Percentiles rank a stretch among this genome's conserved stretches.
These are phyloP conservation scores for Fagopyrum homotropicum DNA, from an alignment of 148 eudicot genomes.

Conservation along the genomic window DNA sequence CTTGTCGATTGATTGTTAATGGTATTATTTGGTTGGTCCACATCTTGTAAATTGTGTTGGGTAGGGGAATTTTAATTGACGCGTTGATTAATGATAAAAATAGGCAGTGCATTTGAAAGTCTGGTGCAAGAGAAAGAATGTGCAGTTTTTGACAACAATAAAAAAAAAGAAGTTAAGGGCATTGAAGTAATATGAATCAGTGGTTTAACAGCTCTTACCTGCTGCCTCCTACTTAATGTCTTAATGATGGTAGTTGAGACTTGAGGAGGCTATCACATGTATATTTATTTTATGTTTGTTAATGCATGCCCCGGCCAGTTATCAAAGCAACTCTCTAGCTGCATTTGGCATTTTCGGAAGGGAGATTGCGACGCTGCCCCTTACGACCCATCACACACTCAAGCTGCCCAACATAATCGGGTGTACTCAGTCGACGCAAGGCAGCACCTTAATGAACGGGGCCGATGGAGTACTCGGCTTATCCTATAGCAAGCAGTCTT, in stretches of 20 bases:
- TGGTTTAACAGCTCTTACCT: no score
- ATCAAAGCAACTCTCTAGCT: constrained; percentile 21
- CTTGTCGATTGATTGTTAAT: background rate
- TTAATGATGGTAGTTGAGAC: constrained; percentile 8
- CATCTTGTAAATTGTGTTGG: no score
- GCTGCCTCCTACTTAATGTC: background rate
- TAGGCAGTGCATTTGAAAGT: no score
- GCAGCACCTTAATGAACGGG: constrained; percentile 14
- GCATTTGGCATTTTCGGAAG: constrained; percentile 32
- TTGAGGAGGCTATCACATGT: constrained; percentile 2
- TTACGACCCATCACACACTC: background rate
- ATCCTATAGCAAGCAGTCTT: constrained; percentile 32
- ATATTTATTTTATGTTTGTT: background rate
- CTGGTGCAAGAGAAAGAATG: no score
- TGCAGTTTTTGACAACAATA: no score
- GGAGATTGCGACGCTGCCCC: constrained; percentile 23
- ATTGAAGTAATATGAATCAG: no score
- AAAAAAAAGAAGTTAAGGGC: no score
- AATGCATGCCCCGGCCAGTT: constrained; percentile 15
- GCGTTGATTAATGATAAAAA: background rate
- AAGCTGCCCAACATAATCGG: constrained; percentile 28
- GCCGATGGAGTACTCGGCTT: constrained; percentile 44
- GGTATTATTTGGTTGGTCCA: no score
- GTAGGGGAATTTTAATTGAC: background rate
- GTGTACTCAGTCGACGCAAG: constrained; percentile 25